phyloP scores from a whole-genome alignment of 495 filamentous ascomycete species.

The Annulohypoxylon moriforme region DNA sequence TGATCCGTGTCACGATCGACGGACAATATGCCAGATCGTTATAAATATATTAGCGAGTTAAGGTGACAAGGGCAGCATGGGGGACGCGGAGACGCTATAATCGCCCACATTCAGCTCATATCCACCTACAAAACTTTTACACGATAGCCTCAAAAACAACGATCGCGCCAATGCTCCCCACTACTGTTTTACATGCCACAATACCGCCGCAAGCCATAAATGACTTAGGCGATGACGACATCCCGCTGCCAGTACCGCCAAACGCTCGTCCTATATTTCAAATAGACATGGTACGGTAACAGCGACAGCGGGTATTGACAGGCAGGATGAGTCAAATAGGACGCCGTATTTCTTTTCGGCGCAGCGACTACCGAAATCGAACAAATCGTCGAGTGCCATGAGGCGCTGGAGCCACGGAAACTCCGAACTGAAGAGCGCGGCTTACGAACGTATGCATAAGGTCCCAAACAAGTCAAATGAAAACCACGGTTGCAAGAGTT shows the following conservation, averaged over 20 bases:
- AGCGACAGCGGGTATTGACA: constrained; percentile 17
- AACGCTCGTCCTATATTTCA: constrained; percentile 12
- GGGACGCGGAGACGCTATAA: constrained; percentile 13
- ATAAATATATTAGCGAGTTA: constrained; percentile 17
- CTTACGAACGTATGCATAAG: not conserved
- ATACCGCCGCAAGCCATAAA: constrained; percentile 7
- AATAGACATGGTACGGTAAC: constrained; percentile 7
- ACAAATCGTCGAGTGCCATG: constrained; percentile 8
- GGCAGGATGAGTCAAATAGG: constrained; percentile 10
- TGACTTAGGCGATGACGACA: constrained; percentile 23
- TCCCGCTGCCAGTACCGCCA: constrained; percentile 7
- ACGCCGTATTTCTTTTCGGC: constrained; percentile 11
- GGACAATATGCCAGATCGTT: constrained; percentile 22
- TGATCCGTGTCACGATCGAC: constrained; percentile 15
- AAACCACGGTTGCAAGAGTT: constrained; percentile 2
- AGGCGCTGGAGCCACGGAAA: constrained; percentile 19
- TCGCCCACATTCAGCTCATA: not conserved
- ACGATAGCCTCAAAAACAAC: constrained; percentile 14
- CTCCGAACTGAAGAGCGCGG: not conserved
- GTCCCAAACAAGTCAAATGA: constrained; percentile 10
- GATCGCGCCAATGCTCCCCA: not conserved
- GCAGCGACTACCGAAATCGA: constrained; percentile 21
- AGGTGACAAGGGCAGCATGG: constrained; percentile 12
- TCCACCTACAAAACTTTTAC: constrained; percentile 4
- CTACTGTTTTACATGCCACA: not conserved